These are phyloP conservation scores for Dryas octopetala DNA, from an alignment of 306 rosid species.

Conservation along the genomic window DNA sequence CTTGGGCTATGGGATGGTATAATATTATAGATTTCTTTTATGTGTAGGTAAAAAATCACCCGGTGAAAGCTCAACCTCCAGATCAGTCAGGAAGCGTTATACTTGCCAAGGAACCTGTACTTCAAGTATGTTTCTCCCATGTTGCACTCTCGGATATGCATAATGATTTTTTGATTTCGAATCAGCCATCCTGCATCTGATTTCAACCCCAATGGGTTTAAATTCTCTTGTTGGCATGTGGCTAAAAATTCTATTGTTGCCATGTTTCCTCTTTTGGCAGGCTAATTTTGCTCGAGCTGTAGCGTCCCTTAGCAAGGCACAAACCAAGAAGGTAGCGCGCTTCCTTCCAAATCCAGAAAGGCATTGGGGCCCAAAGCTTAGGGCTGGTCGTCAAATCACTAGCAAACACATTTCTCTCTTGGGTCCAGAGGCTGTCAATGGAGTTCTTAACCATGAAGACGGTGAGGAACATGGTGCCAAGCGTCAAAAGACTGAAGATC, in stretches of 20 bases:
- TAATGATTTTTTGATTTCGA: neutral
- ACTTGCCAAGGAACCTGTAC: slow-evolving; percentile 90
- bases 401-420: slow-evolving; percentile 85
- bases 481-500: slow-evolving; percentile 57
- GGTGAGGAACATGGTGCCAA: slow-evolving; percentile 51
- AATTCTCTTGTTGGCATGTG: neutral
- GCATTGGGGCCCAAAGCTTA: slow-evolving; percentile 96
- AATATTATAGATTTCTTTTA: slow-evolving; percentile 1
- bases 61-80: slow-evolving; percentile 82
- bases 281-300: slow-evolving; percentile 89
- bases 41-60: slow-evolving; percentile 80
- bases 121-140: slow-evolving; percentile 58
- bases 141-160: neutral
- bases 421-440: slow-evolving; percentile 72
- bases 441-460: slow-evolving; percentile 51
- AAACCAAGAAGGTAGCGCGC: slow-evolving; percentile 80
- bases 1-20: neutral
- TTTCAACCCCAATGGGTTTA: no score
- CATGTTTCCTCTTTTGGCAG: slow-evolving; percentile 36
- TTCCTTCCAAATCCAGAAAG: slow-evolving; percentile 96
- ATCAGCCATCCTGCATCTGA: no score
- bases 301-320: slow-evolving; percentile 90
- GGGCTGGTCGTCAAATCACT: slow-evolving; percentile 90
- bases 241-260: neutral
- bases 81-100: slow-evolving; percentile 85